A percentile compares a stretch with the other conserved stretches of the same genome.
phyloP scores from a whole-genome alignment of 139 green algal species.

The Micractinium sp. region DNA sequence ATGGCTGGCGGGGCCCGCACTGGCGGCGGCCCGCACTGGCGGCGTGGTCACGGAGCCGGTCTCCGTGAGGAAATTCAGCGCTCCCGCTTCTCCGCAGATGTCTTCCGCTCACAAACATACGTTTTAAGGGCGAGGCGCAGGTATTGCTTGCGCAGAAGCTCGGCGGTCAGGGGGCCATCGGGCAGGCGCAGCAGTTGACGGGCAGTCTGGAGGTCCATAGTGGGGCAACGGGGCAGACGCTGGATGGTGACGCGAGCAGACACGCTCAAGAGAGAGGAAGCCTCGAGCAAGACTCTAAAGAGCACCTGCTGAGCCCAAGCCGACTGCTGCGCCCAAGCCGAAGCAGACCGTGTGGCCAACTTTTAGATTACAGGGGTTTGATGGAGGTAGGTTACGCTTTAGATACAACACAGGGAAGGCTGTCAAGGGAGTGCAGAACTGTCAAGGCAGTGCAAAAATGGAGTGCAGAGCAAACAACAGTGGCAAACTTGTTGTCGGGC shows the following conservation, averaged over 20 bases:
- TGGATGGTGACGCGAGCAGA: background rate
- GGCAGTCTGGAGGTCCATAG: background rate
- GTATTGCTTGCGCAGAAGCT: slow-evolving; percentile 46
- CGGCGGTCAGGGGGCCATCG: background rate
- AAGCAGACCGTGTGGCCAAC: background rate
- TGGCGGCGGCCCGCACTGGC: too few relatives aligned
- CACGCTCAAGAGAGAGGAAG: too few relatives aligned
- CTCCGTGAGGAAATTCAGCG: too few relatives aligned
- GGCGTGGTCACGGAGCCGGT: too few relatives aligned
- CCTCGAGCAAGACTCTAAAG: too few relatives aligned
- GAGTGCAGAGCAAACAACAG: background rate
- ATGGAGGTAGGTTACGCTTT: background rate
- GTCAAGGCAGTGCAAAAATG: background rate
- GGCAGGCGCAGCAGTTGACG: background rate
- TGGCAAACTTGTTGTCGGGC: background rate
- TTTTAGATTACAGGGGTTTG: background rate
- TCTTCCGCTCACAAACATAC: too few relatives aligned
- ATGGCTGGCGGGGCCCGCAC: too few relatives aligned
- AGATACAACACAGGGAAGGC: background rate
- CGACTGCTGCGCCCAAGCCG: too few relatives aligned
- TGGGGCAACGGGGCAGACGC: background rate
- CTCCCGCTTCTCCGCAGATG: too few relatives aligned
- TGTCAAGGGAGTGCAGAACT: background rate
- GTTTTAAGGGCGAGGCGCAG: slow-evolving; percentile 43
- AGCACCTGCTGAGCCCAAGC: background rate